phyloP scores from a whole-genome alignment of 129 eudicot genomes.

The Sambucus nigra region DNA sequence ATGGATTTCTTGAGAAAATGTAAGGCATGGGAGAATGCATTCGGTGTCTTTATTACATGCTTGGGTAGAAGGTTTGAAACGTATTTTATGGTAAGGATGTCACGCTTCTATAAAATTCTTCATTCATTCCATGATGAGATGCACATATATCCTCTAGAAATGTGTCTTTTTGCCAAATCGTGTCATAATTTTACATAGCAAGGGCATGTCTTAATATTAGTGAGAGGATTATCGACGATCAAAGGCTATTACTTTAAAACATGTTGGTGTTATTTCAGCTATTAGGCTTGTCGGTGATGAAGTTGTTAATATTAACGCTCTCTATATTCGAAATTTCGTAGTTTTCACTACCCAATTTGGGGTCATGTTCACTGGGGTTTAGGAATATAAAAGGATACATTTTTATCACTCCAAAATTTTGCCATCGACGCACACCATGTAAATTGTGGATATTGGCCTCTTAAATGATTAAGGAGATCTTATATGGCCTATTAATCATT shows the following conservation, averaged over 20 bases:
- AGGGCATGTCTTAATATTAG: too few relatives aligned
- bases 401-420: not conserved
- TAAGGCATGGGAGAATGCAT: conserved; percentile 87
- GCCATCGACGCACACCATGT: not conserved
- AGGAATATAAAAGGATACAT: too few relatives aligned
- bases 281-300: too few relatives aligned
- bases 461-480: too few relatives aligned
- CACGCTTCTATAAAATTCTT: not conserved
- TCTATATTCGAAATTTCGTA: conserved; percentile 24
- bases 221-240: too few relatives aligned
- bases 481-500: too few relatives aligned
- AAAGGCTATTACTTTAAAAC: too few relatives aligned
- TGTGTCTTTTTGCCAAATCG: not conserved
- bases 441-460: too few relatives aligned
- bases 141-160: not conserved
- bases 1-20: conserved; percentile 73
- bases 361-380: conserved; percentile 68
- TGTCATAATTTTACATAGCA: too few relatives aligned
- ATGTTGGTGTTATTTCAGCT: too few relatives aligned
- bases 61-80: conserved; percentile 61
- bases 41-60: conserved; percentile 83
- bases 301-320: not conserved
- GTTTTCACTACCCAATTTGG: conserved; percentile 73
- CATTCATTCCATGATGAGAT: not conserved
- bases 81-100: conserved; percentile 65